Base-by-base conservation (phyloP, 495 filamentous ascomycete genomes). In the Neurospora terricola region DNA sequence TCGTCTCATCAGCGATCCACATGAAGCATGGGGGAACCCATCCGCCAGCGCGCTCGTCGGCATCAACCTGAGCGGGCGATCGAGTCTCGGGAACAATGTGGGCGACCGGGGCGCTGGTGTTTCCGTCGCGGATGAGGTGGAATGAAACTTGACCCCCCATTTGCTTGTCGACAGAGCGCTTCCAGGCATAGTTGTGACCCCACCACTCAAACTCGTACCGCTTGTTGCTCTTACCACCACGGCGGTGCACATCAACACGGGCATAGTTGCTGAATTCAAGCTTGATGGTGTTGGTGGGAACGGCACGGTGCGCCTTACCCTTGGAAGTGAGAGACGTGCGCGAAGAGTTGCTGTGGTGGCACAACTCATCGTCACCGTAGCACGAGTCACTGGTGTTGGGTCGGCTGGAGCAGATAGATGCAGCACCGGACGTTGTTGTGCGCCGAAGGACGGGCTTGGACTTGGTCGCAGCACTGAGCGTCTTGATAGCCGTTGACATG, bases 191-290 rank as follows among this genome's bases (percentile, higher is more conserved):
- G 59, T 85, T 88, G 71, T 89, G 89, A 40, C 92, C 92, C 94
- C 94, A 97, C 84, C 96, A 97, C 81, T 96, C 92, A 75, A 93
- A 96, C 71, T 94, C 92, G 80, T 97, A 97, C 74, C 89, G 89
- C 81, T 93, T 96, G 71, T 87, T 86, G 38, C 87, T 83, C 75
- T 90, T 92, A 37, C 87, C 82, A 11, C 93, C 92, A 59, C 89
- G 87, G 42, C 93, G 87, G 74, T 86, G 89, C 72, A 99, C 83
- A 74, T 97, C 92, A 38, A 98, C 90, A 78, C 96, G 94, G 11
- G 96, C 96, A 79, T 99, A 99, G 83, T 99, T 99, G 72, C 93
- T 96, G 80, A 97, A 99, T 77, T 98, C 95, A 40, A 99, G 87
- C 79, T 93, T 91, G 75, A 92, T 91, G 48, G 87, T 91, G 78